phyloP scores from a whole-genome alignment of 139 green algal species.

The Chlorella ohadii region DNA sequence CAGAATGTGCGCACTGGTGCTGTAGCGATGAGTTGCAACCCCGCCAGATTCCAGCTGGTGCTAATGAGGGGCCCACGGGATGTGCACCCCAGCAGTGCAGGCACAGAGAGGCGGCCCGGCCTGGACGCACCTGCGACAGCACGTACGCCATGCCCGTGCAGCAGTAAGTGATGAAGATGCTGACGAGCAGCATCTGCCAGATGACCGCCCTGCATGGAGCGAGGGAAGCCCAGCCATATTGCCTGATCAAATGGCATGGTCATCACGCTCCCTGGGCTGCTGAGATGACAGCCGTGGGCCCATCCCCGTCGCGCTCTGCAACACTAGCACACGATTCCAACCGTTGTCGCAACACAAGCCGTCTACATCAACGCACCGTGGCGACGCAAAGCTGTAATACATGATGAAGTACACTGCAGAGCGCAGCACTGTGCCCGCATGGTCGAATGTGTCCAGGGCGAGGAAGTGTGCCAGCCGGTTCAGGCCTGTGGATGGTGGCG shows the following conservation, averaged over 20 bases:
- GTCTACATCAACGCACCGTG: no score
- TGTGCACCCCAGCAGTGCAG: not conserved
- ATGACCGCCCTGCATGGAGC: constrained; percentile 49
- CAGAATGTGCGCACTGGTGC: no score
- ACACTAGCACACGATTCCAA: no score
- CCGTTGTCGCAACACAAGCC: no score
- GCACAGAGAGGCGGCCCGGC: not conserved
- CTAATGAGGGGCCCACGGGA: no score
- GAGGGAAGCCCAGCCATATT: constrained; percentile 13
- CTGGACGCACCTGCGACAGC: constrained; percentile 42
- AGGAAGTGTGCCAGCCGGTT: constrained; percentile 56
- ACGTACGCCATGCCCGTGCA: constrained; percentile 63
- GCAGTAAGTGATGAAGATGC: constrained; percentile 51
- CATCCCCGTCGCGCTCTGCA: no score
- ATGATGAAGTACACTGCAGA: constrained; percentile 60
- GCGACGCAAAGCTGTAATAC: constrained; percentile 21
- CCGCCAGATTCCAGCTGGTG: no score
- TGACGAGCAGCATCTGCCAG: constrained; percentile 71
- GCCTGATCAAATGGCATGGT: not conserved
- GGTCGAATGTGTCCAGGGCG: constrained; percentile 57
- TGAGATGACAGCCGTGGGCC: no score
- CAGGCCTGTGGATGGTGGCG: constrained; percentile 16
- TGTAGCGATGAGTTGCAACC: no score
- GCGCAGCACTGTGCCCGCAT: constrained; percentile 41
- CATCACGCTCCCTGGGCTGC: no score